Base-by-base conservation (phyloP, 306 rosid genomes). In the Mucuna pruriens region DNA sequence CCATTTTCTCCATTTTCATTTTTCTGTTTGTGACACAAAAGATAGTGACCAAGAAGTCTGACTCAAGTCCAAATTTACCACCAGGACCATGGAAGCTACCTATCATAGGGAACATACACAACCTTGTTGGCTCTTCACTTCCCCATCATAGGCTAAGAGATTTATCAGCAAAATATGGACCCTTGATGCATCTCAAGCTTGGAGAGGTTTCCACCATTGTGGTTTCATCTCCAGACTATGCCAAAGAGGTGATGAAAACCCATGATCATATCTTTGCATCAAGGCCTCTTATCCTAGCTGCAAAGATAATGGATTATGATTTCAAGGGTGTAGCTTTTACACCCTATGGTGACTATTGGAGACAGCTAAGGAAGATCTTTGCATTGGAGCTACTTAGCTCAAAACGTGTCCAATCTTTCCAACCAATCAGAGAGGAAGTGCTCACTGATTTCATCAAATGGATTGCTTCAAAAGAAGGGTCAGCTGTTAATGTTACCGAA, bases 11-110 rank as follows among this genome's bases (percentile, higher is more conserved):
- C 71, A 61, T 70, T 57, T 13, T 80, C 34, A 19, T 71, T 31
- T 70, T 69, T 13, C 0, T 70, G 61, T 44, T 70, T 15, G 19
- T 80, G 46, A 38, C 13, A 70, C 25, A 52, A 2, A 78, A 39
- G 54, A 23, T 39, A 52, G 8, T 70, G 1, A 80, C 39, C 66
- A 70, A 80, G 54, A 80, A 72, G 11, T 23, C 31, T 19, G 13
- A 42, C 31, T 29, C 31, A n/a, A 19, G 36, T 11, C 51, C 38
- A 15, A 85, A 77, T 3, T 23, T 86, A 39, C 85, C 89, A 72
- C 89, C 89, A 7, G 89, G 88, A 6, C 88, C 89, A 65, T 42
- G 40, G 71, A 83, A 70, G 62, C 73, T 86, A 22, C 89, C 91
- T 10, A 3, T 86, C 1, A 75, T 86, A 51, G 85, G 85, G 9